Base-by-base conservation (phyloP, 2,329 filamentous ascomycete genomes). In the Orbilia ellipsospora region DNA sequence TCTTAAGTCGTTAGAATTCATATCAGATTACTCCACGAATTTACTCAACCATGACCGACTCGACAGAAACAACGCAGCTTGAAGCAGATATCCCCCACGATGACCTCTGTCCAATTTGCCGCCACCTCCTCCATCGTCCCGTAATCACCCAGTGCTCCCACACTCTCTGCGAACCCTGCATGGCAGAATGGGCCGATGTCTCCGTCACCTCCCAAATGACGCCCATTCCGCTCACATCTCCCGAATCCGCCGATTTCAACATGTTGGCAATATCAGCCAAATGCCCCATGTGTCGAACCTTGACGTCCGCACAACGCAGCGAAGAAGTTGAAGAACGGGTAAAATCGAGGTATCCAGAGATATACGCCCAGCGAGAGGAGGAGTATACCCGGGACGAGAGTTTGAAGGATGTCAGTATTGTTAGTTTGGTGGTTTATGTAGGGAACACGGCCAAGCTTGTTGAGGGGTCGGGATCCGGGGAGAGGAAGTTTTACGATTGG, bases 261-360 rank as follows among this genome's bases (percentile, higher is more conserved):
- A 79, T 10, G 65, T 23, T 66, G 18, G 77, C 2, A 77, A 79
- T 84, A 45, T 82, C 83, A 69, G 83, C 83, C 1, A 81, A 81
- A 28, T 85, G 84, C 76, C 84, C 84, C 12, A 85, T 85, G 84
- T 85, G 84, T 60, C 80, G 84, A 6, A 83, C 83, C 1, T 78
- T 79, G 45, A 84, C 83, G 0, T 81, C 81, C 1, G 83, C 83
- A 0, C 44, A 77, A 1, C 74, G 80, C 0, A 81, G 83, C 48
- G 50, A 61, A 4, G 42, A 65, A 4, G 64, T 81, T 4, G 80
- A 80, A 4, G 73, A 76, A n/a, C 62, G 77, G 8, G 78, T 85
- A 4, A 75, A 79, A 64, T 52, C 45, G 1, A 80, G 78, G 31
- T 85, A 85, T 75, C 82, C 83, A 0, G 59, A 20, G 0, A 78